phyloP scores from a whole-genome alignment of 2,329 filamentous ascomycete genomes.

The Hypoxylon sp. region DNA sequence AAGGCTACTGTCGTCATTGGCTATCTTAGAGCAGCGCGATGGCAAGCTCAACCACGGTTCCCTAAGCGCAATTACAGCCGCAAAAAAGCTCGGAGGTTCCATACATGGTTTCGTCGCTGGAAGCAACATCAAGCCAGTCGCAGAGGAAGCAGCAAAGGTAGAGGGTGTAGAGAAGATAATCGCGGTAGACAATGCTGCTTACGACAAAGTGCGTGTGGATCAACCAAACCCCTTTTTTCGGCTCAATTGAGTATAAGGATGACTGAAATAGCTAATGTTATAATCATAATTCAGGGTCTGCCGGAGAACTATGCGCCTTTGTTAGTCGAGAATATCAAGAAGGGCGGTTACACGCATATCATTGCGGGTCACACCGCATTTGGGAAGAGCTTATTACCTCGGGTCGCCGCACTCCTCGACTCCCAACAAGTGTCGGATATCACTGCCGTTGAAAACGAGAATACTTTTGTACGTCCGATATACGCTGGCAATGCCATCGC shows the following conservation, averaged over 20 bases:
- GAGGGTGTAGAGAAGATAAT: constrained; percentile 93
- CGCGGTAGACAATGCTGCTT: constrained; percentile 87
- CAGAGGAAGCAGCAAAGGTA: constrained; percentile 88
- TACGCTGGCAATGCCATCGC: constrained; percentile 98
- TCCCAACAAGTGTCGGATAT: constrained; percentile 95
- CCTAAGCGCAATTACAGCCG: constrained; percentile 87
- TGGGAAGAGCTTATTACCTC: constrained; percentile 93
- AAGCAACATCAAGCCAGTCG: constrained; percentile 79
- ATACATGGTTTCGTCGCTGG: constrained; percentile 92
- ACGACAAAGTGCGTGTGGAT: constrained; percentile 80
- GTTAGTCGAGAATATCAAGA: constrained; percentile 96
- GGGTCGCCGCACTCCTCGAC: constrained; percentile 92
- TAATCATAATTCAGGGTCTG: constrained; percentile 72
- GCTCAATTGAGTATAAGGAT: not conserved
- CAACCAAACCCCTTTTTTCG: not conserved
- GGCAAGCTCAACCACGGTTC: constrained; percentile 88
- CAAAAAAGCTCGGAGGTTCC: constrained; percentile 85
- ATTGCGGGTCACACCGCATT: constrained; percentile 94
- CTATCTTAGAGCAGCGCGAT: constrained; percentile 91
- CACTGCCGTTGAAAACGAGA: constrained; percentile 86
- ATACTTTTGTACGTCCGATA: constrained; percentile 95
- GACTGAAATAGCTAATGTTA: constrained; percentile 11
- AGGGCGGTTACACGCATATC: constrained; percentile 92
- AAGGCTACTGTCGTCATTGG: constrained; percentile 87
- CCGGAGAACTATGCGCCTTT: constrained; percentile 96